phyloP scores from a whole-genome alignment of 2,329 filamentous ascomycete species.

The Phoma sp. region DNA sequence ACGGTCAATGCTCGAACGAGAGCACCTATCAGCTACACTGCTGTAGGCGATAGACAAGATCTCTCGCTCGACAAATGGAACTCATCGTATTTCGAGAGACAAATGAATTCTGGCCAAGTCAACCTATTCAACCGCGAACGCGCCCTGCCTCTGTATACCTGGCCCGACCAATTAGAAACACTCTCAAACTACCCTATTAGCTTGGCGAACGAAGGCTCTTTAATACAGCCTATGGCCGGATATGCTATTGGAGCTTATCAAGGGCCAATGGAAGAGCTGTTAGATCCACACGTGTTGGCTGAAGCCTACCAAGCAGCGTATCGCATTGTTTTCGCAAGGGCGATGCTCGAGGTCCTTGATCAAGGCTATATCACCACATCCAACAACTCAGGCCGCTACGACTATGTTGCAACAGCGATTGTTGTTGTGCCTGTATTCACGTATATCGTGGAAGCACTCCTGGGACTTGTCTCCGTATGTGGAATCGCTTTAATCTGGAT shows the following conservation, averaged over 20 bases:
- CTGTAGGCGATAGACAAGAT: slow-evolving; percentile 27
- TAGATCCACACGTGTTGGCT: not conserved
- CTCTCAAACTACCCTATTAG: not conserved
- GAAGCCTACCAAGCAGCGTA: not conserved
- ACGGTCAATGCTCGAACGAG: slow-evolving; percentile 40
- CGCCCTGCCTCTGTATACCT: not conserved
- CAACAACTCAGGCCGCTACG: slow-evolving; percentile 19
- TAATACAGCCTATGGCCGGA: not conserved
- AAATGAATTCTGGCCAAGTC: slow-evolving; percentile 9
- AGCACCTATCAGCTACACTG: slow-evolving; percentile 15
- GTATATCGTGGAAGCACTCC: slow-evolving; percentile 46
- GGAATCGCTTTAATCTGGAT: slow-evolving; percentile 31
- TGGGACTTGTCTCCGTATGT: slow-evolving; percentile 33
- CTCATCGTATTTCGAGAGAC: slow-evolving; percentile 46
- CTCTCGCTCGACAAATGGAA: slow-evolving; percentile 46
- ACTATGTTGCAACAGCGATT: slow-evolving; percentile 41
- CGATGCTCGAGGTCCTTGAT: slow-evolving; percentile 41
- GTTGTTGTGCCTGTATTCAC: slow-evolving; percentile 48
- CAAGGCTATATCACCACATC: slow-evolving; percentile 9
- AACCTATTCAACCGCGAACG: not conserved
- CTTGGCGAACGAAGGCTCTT: not conserved
- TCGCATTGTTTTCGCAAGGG: slow-evolving; percentile 22
- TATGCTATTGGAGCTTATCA: not conserved
- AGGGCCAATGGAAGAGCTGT: not conserved
- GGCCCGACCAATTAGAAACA: not conserved